Conservation (phyloP, 768 basidiomycete species). For the Xerocomellus dryophilus region DNA sequence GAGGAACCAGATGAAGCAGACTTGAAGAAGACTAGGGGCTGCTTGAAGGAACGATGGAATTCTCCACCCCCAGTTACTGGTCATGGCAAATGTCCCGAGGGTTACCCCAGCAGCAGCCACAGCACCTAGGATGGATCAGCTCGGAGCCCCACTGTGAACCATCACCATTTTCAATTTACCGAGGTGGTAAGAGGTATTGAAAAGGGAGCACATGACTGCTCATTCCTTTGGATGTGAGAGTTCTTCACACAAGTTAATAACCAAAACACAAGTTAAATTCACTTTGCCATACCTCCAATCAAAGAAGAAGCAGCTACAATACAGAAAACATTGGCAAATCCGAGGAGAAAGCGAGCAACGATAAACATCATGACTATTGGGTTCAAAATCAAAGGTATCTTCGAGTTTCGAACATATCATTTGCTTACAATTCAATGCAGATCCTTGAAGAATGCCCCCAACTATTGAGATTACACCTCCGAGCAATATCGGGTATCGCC, state of each 20-base stretch:
- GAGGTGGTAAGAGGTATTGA: conserved; percentile 6
- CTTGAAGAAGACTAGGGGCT: conserved; percentile 50
- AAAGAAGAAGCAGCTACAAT: conserved; percentile 17
- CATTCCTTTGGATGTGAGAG: conserved; percentile 26
- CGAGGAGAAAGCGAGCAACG: neutral
- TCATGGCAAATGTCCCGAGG: conserved; percentile 61
- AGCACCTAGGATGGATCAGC: conserved; percentile 11
- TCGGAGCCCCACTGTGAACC: too few relatives aligned
- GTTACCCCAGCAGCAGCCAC: conserved; percentile 48
- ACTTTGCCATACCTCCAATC: conserved; percentile 15
- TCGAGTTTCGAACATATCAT: too few relatives aligned
- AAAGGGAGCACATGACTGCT: conserved; percentile 12
- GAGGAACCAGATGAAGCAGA: conserved; percentile 53
- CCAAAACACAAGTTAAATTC: neutral
- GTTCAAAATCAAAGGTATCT: neutral
- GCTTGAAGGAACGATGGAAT: conserved; percentile 60
- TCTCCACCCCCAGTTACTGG: conserved; percentile 63
- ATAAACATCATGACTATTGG: conserved; percentile 1
- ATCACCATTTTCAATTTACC: conserved; percentile 2
- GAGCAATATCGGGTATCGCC: neutral
- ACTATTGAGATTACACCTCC: neutral
- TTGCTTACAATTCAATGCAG: neutral
- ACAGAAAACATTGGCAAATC: neutral
- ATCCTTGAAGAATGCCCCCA: neutral
- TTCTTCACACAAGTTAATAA: conserved; percentile 4